A percentile compares a stretch with the other conserved stretches of the same genome.
Conservation (phyloP, 139 green algal genomes). For the Tetraselmis striata region DNA sequence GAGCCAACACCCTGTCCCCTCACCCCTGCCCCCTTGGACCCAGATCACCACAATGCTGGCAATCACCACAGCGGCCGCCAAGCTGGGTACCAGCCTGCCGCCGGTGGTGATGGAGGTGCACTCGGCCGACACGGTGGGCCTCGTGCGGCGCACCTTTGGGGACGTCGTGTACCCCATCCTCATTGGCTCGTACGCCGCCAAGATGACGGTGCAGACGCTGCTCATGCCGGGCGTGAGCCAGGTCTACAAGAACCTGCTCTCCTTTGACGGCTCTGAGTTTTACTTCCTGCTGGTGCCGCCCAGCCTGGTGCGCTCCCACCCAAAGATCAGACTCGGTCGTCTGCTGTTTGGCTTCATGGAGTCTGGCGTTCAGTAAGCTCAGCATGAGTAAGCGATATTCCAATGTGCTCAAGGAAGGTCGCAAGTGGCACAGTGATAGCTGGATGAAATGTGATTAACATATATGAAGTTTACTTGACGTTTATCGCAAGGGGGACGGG, state of each 20-base stretch:
- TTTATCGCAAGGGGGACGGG: too few species aligned
- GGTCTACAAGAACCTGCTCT: conserved; percentile 3
- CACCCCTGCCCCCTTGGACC: too few species aligned
- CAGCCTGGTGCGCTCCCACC: neutral
- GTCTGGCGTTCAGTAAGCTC: too few species aligned
- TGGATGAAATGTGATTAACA: too few species aligned
- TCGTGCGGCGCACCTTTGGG: neutral
- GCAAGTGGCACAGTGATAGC: too few species aligned
- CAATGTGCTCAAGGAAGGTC: too few species aligned
- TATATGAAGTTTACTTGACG: too few species aligned
- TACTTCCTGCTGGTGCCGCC: conserved; percentile 1
- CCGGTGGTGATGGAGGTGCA: neutral
- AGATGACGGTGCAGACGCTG: conserved; percentile 4
- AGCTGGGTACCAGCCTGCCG: neutral
- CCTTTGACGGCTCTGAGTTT: conserved; percentile 5
- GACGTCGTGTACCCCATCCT: neutral
- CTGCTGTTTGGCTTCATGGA: too few species aligned
- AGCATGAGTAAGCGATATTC: too few species aligned
- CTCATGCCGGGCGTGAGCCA: conserved; percentile 4
- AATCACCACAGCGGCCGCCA: neutral
- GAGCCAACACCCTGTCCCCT: too few species aligned
- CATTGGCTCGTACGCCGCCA: conserved; percentile 5
- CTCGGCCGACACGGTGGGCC: neutral
- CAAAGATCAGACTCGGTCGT: too few species aligned
- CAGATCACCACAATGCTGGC: neutral